These are phyloP conservation scores for Solanum lignicaule DNA, from an alignment of 257 asterid genomes.

Conservation along the genomic window DNA sequence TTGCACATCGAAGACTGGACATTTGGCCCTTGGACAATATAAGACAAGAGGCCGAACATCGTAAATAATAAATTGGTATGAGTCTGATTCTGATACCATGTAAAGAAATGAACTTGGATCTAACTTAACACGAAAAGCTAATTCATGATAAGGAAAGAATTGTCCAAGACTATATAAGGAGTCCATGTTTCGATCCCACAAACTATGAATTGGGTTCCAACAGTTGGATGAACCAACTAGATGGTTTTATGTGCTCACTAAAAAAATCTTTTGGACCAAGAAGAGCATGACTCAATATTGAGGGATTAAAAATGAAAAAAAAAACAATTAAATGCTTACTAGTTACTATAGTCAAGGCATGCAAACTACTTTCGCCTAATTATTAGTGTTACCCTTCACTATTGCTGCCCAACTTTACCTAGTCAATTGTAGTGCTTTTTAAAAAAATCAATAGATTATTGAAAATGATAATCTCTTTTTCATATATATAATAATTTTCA, in stretches of 20 bases:
- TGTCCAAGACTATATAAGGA: not conserved
- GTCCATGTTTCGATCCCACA: not conserved
- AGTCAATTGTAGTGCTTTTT: not conserved
- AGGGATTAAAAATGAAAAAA: not conserved
- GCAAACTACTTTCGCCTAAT: not conserved
- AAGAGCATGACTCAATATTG: not conserved
- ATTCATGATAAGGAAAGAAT: too few species aligned
- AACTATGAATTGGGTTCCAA: not conserved
- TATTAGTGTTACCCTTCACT: not conserved
- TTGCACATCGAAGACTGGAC: not conserved
- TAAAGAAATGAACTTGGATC: not conserved
- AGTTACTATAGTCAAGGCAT: not conserved
- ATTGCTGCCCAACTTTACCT: not conserved
- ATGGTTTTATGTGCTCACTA: not conserved
- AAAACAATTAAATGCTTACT: not conserved
- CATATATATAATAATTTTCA: not conserved
- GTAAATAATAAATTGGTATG: too few species aligned
- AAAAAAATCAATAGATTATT: not conserved
- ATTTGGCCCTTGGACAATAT: not conserved
- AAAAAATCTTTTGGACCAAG: not conserved
- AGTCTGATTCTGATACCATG: not conserved
- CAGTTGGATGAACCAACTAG: not conserved
- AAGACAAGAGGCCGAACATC: not conserved
- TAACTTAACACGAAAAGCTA: not conserved
- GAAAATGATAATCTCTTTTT: not conserved